Base-by-base conservation (phyloP, 768 basidiomycete genomes). In the Boletus reticuloceps region DNA sequence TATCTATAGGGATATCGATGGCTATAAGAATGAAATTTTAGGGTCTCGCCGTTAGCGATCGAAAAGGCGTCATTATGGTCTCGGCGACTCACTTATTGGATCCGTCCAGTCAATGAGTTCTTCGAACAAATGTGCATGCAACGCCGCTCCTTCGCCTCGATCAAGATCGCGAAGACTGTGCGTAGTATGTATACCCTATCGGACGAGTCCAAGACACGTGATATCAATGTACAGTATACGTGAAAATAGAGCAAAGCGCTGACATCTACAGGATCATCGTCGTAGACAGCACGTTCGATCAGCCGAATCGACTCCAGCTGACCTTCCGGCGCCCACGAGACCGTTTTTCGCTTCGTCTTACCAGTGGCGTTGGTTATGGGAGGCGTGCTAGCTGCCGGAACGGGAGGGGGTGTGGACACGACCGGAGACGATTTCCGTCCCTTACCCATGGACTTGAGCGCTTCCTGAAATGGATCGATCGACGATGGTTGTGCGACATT, bases 51-150 rank as follows among this genome's bases (percentile, higher is more conserved):
- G 63, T 63, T 51, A 62, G 61, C 63, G 49, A 66, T 62, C 65
- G 51, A 57, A 59, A 55, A 53, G 25, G 59, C 31, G 39, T 31
- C 29, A 40, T 63, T 25, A 55, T 47, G 39, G 55, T 64, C 55
- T 39, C 53, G 50, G 44, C 6, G 40, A 76, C 89, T 84, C 79
- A 94, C 92, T 76, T 64, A 81, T 70, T 55, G 89, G 91, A 66
- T 94, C 92, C 65, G 76, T 77, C 91, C 91, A 94, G 76, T 94
- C 92, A 61, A 91, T 77, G 54, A 83, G 79, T 75, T 93, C 91
- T 75, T 93, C 91, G 71, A 93, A 93, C 58, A 89, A 65, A 68
- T 85, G 87, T 58, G 84, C 82, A 67, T 93, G 91, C 64, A 94
- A 69, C 50, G 91, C 89, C 53, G 89, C 89, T 47, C 91, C 91